Conservation (phyloP, 1,139 yeast species). For the Yamadazyma diddensiae region DNA sequence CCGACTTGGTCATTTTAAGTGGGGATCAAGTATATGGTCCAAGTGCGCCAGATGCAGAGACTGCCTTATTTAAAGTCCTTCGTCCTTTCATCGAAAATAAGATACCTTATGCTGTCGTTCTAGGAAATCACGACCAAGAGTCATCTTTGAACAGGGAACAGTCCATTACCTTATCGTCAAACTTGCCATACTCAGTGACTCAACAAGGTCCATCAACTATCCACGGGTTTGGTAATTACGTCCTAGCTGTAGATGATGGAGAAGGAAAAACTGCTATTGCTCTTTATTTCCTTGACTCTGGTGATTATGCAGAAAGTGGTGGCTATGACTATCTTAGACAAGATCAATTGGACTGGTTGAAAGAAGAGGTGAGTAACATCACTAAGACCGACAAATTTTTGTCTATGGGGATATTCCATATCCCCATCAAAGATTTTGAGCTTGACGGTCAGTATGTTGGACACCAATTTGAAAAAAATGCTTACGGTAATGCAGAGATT, state of each 20-base stretch:
- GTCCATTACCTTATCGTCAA: constrained; percentile 50
- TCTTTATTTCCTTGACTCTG: constrained; percentile 1
- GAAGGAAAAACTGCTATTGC: background rate
- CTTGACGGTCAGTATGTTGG: constrained; percentile 1
- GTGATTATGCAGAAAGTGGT: background rate
- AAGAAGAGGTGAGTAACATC: constrained; percentile 50
- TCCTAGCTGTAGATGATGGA: constrained; percentile 44
- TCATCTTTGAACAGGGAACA: constrained; percentile 48
- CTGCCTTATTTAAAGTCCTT: constrained; percentile 73
- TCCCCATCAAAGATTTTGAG: constrained; percentile 1
- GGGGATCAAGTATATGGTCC: constrained; percentile 81
- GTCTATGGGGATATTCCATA: constrained; percentile 2
- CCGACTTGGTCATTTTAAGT: constrained; percentile 74
- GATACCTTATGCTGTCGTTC: constrained; percentile 72
- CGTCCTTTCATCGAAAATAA: constrained; percentile 58
- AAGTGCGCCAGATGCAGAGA: constrained; percentile 67
- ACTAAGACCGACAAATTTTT: constrained; percentile 32
- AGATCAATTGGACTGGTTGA: constrained; percentile 2
- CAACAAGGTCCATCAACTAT: constrained; percentile 56
- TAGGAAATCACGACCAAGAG: constrained; percentile 66
- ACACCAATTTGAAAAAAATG: background rate
- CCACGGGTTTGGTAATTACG: constrained; percentile 80
- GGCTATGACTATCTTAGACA: constrained; percentile 1
- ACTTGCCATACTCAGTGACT: constrained; percentile 64
- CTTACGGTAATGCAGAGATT: background rate